These are phyloP conservation scores for Xylaria grammica DNA, from an alignment of 495 filamentous ascomycete genomes.

Conservation along the genomic window DNA sequence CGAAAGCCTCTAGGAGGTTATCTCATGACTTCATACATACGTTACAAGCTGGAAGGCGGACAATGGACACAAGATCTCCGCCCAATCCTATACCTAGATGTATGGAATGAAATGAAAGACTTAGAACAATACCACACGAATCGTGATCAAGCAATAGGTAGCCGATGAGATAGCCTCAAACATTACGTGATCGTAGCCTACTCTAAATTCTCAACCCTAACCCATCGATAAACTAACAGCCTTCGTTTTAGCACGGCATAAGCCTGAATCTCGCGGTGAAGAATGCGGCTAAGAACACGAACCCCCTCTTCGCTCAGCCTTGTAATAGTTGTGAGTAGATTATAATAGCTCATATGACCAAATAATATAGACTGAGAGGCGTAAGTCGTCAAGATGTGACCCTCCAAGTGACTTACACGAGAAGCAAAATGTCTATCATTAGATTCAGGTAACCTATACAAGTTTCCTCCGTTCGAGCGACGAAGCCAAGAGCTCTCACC, in stretches of 20 bases:
- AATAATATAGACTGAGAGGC: not conserved
- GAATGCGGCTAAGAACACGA: not conserved
- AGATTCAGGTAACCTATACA: not conserved
- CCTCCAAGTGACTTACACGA: not conserved
- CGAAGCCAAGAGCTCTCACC: not conserved
- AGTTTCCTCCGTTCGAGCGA: not conserved
- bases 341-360: not conserved
- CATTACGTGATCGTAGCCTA: not conserved
- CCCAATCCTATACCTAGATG: too few relatives aligned
- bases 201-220: too few relatives aligned
- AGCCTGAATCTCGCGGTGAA: slow-evolving; percentile 4
- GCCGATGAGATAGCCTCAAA: not conserved
- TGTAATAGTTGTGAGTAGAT: too few relatives aligned
- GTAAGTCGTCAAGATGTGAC: not conserved
- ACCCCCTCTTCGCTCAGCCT: too few relatives aligned
- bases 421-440: not conserved
- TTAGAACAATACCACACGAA: not conserved
- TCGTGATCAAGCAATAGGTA: not conserved
- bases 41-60: not conserved
- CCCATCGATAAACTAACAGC: too few relatives aligned
- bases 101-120: not conserved
- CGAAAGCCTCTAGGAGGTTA: too few relatives aligned
- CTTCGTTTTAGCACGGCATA: too few relatives aligned
- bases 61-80: not conserved
- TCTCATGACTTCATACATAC: not conserved